phyloP scores from a whole-genome alignment of 2,329 filamentous ascomycete genomes.

The Xylariaceae sp. region DNA sequence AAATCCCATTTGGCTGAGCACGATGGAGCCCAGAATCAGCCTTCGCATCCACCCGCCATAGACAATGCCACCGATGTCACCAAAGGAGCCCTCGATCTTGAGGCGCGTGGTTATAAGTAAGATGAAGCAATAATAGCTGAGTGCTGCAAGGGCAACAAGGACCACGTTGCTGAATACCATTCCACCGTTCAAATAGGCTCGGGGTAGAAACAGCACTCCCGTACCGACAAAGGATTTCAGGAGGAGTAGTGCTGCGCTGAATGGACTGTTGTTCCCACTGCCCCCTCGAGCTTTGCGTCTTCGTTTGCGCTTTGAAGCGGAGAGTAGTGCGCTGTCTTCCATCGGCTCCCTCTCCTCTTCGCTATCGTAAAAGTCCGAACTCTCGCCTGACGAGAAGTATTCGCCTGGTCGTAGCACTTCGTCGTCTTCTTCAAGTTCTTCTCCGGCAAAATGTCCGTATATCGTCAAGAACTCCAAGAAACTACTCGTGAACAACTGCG shows the following conservation, averaged over 20 bases:
- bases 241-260: slow-evolving; percentile 76
- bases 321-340: slow-evolving; percentile 81
- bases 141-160: slow-evolving; percentile 73
- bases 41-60: slow-evolving; percentile 88
- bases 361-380: slow-evolving; percentile 53
- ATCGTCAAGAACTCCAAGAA: slow-evolving; percentile 94
- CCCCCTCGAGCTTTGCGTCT: slow-evolving; percentile 71
- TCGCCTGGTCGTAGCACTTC: slow-evolving; percentile 82
- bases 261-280: slow-evolving; percentile 71
- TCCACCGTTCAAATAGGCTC: slow-evolving; percentile 90
- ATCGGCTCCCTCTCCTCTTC: slow-evolving; percentile 73
- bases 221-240: slow-evolving; percentile 98
- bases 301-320: slow-evolving; percentile 67
- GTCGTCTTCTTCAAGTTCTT: slow-evolving; percentile 94
- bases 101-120: slow-evolving; percentile 83
- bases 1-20: slow-evolving; percentile 92
- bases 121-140: slow-evolving; percentile 98
- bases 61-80: slow-evolving; percentile 88
- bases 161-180: slow-evolving; percentile 96
- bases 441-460: slow-evolving; percentile 96
- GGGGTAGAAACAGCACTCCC: slow-evolving; percentile 86
- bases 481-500: slow-evolving; percentile 76
- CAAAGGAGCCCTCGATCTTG: slow-evolving; percentile 88
- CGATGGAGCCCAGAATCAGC: slow-evolving; percentile 85
- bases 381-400: slow-evolving; percentile 79